phyloP scores from a whole-genome alignment of 805 yeast genomes.

The Pichia ethanolica region DNA sequence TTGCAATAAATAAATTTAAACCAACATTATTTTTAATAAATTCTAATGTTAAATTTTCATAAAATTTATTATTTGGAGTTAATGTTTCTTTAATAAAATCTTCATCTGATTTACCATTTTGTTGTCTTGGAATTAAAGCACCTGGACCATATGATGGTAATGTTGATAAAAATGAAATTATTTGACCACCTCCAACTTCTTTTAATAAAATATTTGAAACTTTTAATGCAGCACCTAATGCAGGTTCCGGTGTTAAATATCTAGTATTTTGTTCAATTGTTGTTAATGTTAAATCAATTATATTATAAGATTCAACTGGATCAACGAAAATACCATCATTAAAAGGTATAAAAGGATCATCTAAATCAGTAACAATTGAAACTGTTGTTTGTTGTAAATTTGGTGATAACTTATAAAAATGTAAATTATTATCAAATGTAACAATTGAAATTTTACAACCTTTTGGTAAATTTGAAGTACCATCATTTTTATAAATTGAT shows the following conservation, averaged over 20 bases:
- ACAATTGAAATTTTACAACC: constrained; percentile 60
- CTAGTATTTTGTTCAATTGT: constrained; percentile 44
- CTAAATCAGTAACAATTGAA: constrained; percentile 59
- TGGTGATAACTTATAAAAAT: constrained; percentile 63
- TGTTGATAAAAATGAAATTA: constrained; percentile 56
- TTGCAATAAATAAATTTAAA: constrained; percentile 65
- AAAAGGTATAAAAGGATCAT: constrained; percentile 79
- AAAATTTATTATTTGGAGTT: constrained; percentile 55
- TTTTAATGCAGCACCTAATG: constrained; percentile 72
- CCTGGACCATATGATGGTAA: constrained; percentile 85
- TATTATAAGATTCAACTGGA: constrained; percentile 55
- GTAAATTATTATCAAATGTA: constrained; percentile 65
- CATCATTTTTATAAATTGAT: constrained; percentile 42
- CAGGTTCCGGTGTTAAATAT: constrained; percentile 47
- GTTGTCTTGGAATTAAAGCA: constrained; percentile 39
- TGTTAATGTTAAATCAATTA: constrained; percentile 61
- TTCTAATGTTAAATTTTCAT: constrained; percentile 50
- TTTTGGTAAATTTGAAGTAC: constrained; percentile 25
- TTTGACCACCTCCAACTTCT: constrained; percentile 75
- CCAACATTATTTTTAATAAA: constrained; percentile 57
- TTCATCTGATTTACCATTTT: constrained; percentile 28
- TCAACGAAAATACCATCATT: constrained; percentile 71
- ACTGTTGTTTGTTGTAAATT: constrained; percentile 49
- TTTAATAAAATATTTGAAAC: constrained; percentile 58
- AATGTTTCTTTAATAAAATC: constrained; percentile 42